A percentile compares a stretch with the other conserved stretches of the same genome.
Conservation (phyloP, 352 stramenopile species). For the Globisporangium cylindrosporum region DNA sequence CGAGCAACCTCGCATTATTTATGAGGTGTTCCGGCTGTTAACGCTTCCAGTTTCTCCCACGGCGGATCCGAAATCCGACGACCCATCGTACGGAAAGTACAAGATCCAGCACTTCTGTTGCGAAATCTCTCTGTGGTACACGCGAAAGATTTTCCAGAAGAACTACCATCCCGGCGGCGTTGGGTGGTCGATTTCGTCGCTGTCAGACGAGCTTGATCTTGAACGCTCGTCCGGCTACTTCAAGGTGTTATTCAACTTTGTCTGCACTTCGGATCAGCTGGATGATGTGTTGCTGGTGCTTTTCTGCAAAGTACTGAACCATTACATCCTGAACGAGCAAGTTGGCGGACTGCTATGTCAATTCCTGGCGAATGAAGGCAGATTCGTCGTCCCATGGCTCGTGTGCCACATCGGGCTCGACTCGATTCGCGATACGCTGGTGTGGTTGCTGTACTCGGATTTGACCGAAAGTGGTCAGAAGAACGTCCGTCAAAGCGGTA, state of each 20-base stretch:
- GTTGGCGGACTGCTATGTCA: constrained; percentile 62
- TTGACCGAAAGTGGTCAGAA: constrained; percentile 63
- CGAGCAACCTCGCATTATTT: constrained; percentile 77
- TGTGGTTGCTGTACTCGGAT: constrained; percentile 85
- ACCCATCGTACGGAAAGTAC: constrained; percentile 80
- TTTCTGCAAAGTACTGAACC: constrained; percentile 86
- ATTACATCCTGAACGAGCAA: constrained; percentile 72
- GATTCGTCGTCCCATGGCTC: constrained; percentile 70
- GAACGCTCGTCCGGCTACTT: constrained; percentile 57
- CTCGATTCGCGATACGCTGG: constrained; percentile 79
- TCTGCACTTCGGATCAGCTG: constrained; percentile 58
- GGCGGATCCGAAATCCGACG: constrained; percentile 34
- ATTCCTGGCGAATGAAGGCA: constrained; percentile 68
- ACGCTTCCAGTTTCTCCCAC: constrained; percentile 36
- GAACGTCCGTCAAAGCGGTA: constrained; percentile 61
- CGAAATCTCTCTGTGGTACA: constrained; percentile 76
- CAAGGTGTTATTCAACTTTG: constrained; percentile 83
- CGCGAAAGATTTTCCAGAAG: constrained; percentile 73
- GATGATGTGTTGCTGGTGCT: constrained; percentile 80
- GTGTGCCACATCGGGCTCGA: constrained; percentile 82
- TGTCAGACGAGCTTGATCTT: constrained; percentile 48
- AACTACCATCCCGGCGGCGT: constrained; percentile 30
- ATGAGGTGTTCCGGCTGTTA: constrained; percentile 74
- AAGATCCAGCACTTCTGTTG: constrained; percentile 85
- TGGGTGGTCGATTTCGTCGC: constrained; percentile 32